Base-by-base conservation (phyloP, 2,329 filamentous ascomycete genomes). In the Colletotrichum liriopes region DNA sequence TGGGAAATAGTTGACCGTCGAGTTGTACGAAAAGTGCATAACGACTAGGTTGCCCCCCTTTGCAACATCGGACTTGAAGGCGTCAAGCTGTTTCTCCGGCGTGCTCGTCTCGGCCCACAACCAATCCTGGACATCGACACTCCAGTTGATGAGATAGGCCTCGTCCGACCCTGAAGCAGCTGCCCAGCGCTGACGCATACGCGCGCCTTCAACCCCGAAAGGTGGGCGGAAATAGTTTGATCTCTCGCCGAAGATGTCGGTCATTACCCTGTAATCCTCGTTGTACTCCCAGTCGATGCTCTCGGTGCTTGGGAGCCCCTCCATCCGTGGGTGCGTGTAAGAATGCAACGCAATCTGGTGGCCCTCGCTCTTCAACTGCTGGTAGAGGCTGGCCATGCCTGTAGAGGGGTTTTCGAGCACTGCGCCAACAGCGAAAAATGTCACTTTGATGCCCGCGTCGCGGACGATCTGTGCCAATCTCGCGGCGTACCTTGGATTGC, bases 121-220 rank as follows among this genome's bases (percentile, higher is more conserved):
- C 90, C 91, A 93, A 78, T 93, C 92, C 82, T 93, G 90, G 41
- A 93, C 89, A 76, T 93, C 91, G 55, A 93, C 89, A 76, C 87
- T 90, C 92, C 91, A 93, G 79, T 90, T 90, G 63, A 93, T 87
- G 54, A 93, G 87, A 74, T 88, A 87, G 1, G 89, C 86, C 18
- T 87, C 84, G 1, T 85, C 82, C 26, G 87, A 85, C 20, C 80
- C 79, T 55, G 87, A 83, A 0, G 87, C 85, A 1, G 84, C 83
- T 0, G 90, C 88, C 37, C 93, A 86, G 51, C 90, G 86, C 78
- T 92, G 88, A 5, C 92, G 87, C 82, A 91, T 91, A 56, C 91
- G 87, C 1, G 91, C 91, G 51, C 91, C 92, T 77, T 93, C 88
- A 39, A 86, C 92, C 51, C 92, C 92, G 77, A 91, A 93, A 0